phyloP scores from a whole-genome alignment of 2,329 filamentous ascomycete genomes.

The Arthrobotrys musiformis region DNA sequence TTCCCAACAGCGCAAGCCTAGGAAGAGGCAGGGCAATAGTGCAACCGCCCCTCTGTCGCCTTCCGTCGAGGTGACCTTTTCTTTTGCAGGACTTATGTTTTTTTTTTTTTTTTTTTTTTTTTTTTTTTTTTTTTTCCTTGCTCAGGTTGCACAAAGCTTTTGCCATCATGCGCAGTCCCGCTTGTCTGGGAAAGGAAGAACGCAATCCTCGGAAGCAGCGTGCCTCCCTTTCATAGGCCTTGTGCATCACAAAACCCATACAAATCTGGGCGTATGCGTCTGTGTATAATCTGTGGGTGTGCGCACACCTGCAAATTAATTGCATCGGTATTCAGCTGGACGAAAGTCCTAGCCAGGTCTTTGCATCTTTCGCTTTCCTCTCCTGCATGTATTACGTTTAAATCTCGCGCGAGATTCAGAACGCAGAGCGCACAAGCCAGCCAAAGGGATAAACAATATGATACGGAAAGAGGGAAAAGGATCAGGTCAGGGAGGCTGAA shows the following conservation, averaged over 20 bases:
- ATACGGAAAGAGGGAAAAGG: background rate
- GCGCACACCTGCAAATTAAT: background rate
- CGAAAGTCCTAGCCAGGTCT: background rate
- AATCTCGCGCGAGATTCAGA: background rate
- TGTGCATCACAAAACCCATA: background rate
- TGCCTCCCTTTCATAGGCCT: slow-evolving; percentile 7
- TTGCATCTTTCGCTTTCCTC: background rate
- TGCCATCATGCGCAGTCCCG: slow-evolving; percentile 15
- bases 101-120: too few species aligned
- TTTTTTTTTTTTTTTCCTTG: too few species aligned
- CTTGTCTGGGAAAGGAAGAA: slow-evolving; percentile 17
- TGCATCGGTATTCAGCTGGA: too few species aligned
- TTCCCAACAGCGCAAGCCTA: background rate
- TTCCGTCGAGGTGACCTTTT: background rate
- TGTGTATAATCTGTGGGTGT: background rate
- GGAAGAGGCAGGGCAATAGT: slow-evolving; percentile 17
- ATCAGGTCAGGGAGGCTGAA: slow-evolving; percentile 20
- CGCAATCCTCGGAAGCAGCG: slow-evolving; percentile 9
- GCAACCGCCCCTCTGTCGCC: slow-evolving; percentile 13
- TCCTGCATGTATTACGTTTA: too few species aligned
- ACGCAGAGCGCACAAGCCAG: background rate
- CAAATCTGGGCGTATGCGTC: background rate
- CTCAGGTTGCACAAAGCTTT: slow-evolving; percentile 24
- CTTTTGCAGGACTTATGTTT: slow-evolving; percentile 11
- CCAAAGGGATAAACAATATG: background rate